Conservation (phyloP, 2,329 filamentous ascomycete genomes). For the Coniochaeta hoffmannii region DNA sequence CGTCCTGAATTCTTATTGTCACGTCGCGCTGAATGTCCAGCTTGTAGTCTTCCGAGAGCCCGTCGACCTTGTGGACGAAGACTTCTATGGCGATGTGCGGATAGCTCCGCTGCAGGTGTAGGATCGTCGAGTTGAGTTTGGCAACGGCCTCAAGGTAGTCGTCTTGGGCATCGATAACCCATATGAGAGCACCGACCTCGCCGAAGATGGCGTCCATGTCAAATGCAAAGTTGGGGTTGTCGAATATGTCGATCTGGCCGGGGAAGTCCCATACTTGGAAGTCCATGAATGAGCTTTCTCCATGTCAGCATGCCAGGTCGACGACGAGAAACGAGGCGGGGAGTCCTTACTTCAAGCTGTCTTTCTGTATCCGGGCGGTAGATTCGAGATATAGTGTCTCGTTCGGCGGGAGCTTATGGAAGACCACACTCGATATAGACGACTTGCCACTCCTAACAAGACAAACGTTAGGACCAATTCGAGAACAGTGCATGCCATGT, state of each 20-base stretch:
- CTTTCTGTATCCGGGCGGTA: constrained; percentile 88
- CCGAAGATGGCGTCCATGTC: constrained; percentile 92
- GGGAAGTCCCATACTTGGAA: constrained; percentile 98
- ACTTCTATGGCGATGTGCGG: constrained; percentile 96
- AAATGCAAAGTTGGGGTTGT: constrained; percentile 80
- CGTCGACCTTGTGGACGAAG: constrained; percentile 98
- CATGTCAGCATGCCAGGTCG: constrained; percentile 11
- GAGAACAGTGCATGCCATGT: background rate
- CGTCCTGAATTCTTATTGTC: constrained; percentile 91
- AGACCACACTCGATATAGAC: constrained; percentile 97
- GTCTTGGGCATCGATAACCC: constrained; percentile 98
- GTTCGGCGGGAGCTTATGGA: constrained; percentile 92
- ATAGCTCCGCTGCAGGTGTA: constrained; percentile 81
- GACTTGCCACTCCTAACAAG: constrained; percentile 82
- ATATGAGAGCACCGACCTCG: constrained; percentile 88
- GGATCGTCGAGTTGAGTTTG: constrained; percentile 79
- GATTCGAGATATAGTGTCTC: constrained; percentile 96
- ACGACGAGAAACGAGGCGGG: background rate
- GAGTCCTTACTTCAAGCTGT: constrained; percentile 76
- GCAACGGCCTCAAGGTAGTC: constrained; percentile 91
- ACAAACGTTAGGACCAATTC: constrained; percentile 10
- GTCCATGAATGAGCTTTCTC: constrained; percentile 86
- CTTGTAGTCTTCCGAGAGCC: constrained; percentile 94
- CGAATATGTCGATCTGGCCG: constrained; percentile 82
- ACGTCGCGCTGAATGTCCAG: constrained; percentile 95